Percentiles rank a stretch among this genome's conserved stretches.
Evolutionary conservation across 192 early-diverging fungal genomes (phyloP).

Genomic region (Paraglomus occultum): DNA sequence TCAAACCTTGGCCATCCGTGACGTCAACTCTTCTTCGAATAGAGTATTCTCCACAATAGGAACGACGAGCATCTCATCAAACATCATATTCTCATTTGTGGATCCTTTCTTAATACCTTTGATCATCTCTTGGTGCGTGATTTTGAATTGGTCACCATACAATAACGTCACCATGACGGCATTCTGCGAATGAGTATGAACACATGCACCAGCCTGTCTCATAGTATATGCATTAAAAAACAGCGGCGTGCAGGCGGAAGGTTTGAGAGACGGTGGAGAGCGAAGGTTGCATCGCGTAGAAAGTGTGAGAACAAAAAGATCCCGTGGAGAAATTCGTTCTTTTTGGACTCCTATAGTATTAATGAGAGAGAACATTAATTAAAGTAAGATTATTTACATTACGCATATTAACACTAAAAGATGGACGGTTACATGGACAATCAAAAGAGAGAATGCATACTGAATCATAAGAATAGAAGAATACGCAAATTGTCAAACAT

Average conservation of each 20-base stretch:
- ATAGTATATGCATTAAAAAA: constrained; percentile 92
- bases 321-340: constrained; percentile 80
- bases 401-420: background rate
- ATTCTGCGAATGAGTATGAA: constrained; percentile 95
- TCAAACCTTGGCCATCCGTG: constrained; percentile 72
- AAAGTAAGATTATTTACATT: background rate
- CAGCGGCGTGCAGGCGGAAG: constrained; percentile 91
- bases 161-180: constrained; percentile 93
- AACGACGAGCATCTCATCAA: constrained; percentile 80
- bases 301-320: constrained; percentile 83
- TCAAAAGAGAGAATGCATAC: background rate
- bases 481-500: constrained; percentile 8
- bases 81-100: constrained; percentile 61
- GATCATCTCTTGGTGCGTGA: constrained; percentile 99
- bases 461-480: background rate
- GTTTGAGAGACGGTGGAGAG: constrained; percentile 70
- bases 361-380: background rate
- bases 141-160: constrained; percentile 70
- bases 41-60: constrained; percentile 98
- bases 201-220: constrained; percentile 84
- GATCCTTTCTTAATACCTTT: constrained; percentile 88
- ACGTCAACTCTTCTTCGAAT: constrained; percentile 87
- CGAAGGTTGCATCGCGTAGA: constrained; percentile 59
- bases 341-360: constrained; percentile 83
- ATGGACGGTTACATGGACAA: background rate